Percentiles rank a stretch among this genome's conserved stretches.
Evolutionary conservation across 1,139 yeast genomes (phyloP).

Genomic region (Debaryomyces udenii): DNA sequence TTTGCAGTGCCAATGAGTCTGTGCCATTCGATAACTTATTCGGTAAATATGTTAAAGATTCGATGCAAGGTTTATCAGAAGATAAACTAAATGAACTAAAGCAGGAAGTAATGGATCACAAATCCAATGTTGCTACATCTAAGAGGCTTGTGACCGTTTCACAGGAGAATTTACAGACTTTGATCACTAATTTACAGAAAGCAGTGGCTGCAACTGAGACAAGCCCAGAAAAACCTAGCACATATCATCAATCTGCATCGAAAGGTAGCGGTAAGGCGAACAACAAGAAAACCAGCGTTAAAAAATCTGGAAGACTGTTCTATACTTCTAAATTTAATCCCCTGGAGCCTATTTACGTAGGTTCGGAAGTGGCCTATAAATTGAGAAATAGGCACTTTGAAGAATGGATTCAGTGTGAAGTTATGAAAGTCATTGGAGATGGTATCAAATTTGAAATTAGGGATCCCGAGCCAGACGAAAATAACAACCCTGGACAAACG

Average conservation of each 20-base stretch:
- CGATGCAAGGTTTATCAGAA: constrained; percentile 18
- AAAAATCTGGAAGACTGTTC: constrained; percentile 44
- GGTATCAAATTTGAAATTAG: constrained; percentile 82
- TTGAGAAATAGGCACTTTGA: constrained; percentile 67
- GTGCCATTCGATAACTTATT: constrained; percentile 52
- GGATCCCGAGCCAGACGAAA: constrained; percentile 97
- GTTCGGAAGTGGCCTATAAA: constrained; percentile 88
- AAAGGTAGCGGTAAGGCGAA: constrained; percentile 15
- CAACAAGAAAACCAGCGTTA: constrained; percentile 26
- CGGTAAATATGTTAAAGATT: constrained; percentile 27
- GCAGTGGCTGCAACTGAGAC: constrained; percentile 9
- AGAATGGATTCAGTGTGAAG: constrained; percentile 98
- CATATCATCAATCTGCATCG: constrained; percentile 6
- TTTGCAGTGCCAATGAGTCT: constrained; percentile 62
- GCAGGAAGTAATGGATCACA: constrained; percentile 52
- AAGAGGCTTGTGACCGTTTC: constrained; percentile 49
- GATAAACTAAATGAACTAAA: constrained; percentile 45
- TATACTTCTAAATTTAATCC: constrained; percentile 56
- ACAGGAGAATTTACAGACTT: constrained; percentile 38
- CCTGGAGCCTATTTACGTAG: constrained; percentile 61
- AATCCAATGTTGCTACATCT: constrained; percentile 59
- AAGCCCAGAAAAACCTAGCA: constrained; percentile 14
- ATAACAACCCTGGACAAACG: constrained; percentile 84
- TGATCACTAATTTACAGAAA: constrained; percentile 22
- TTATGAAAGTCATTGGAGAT: constrained; percentile 73